Evolutionary conservation across 2,329 filamentous ascomycete genomes (phyloP).

Genomic region (Penicillium sp.): DNA sequence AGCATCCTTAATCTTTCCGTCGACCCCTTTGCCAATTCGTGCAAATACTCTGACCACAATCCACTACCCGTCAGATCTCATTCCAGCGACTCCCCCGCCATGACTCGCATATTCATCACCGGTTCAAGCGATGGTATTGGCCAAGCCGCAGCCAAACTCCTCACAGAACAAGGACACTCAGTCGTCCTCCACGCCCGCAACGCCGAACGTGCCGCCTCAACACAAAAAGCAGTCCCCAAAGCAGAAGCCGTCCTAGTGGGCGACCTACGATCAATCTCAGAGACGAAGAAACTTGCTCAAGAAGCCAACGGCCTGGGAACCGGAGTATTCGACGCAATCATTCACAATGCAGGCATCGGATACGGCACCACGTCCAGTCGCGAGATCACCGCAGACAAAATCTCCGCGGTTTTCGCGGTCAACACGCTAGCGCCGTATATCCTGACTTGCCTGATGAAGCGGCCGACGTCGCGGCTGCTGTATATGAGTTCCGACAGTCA

Average conservation of each 20-base stretch:
- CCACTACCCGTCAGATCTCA: neutral
- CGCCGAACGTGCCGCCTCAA: constrained; percentile 54
- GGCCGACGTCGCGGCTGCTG: constrained; percentile 52
- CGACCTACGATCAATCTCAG: constrained; percentile 55
- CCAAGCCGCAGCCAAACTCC: constrained; percentile 52
- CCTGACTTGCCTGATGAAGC: constrained; percentile 53
- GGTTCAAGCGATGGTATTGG: constrained; percentile 62
- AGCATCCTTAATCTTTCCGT: neutral
- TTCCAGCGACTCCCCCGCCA: neutral
- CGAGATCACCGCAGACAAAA: constrained; percentile 49
- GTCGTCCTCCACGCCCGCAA: constrained; percentile 62
- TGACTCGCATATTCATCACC: constrained; percentile 52
- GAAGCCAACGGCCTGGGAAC: constrained; percentile 49
- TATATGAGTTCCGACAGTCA: constrained; percentile 58
- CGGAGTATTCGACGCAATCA: constrained; percentile 56
- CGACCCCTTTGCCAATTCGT: too few relatives aligned
- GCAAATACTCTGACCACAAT: neutral
- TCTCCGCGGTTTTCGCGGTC: constrained; percentile 56
- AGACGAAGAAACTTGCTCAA: constrained; percentile 55
- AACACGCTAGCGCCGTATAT: constrained; percentile 63
- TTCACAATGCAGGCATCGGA: constrained; percentile 61
- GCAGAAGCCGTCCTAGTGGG: constrained; percentile 55
- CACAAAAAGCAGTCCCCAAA: constrained; percentile 51
- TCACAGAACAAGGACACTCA: constrained; percentile 55
- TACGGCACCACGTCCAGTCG: constrained; percentile 36